Evolutionary conservation across 257 asterid genomes (phyloP).

Genomic region (Mitragyna speciosa): DNA sequence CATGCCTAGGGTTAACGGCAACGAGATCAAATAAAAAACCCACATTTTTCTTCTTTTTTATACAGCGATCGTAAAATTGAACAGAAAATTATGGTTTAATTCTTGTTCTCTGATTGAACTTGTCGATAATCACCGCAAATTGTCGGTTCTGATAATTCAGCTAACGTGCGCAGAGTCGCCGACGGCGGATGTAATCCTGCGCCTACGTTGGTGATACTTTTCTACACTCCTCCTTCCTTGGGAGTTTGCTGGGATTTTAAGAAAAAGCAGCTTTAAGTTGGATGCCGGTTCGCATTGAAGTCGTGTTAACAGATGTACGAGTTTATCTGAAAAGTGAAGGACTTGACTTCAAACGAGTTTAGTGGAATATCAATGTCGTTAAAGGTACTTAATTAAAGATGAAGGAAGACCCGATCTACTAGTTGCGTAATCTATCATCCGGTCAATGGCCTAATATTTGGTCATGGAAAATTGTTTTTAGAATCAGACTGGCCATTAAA

Average conservation of each 20-base stretch:
- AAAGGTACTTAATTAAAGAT: no score
- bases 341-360: no score
- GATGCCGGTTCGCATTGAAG: no score
- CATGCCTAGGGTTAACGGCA: slow-evolving; percentile 93
- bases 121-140: slow-evolving; percentile 6
- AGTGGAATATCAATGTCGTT: no score
- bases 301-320: no score
- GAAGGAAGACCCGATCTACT: no score
- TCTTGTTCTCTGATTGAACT: not conserved
- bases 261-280: not conserved
- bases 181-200: slow-evolving; percentile 8
- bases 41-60: slow-evolving; percentile 50
- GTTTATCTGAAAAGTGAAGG: no score
- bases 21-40: slow-evolving; percentile 97
- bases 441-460: no score
- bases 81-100: not conserved
- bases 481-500: no score
- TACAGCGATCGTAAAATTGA: slow-evolving; percentile 5
- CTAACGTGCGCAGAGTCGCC: slow-evolving; percentile 13
- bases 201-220: not conserved
- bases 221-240: not conserved
- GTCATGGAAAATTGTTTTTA: no score
- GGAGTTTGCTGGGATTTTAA: not conserved
- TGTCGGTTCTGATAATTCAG: slow-evolving; percentile 4
- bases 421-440: no score